A percentile compares a stretch with the other conserved stretches of the same genome.
These are phyloP conservation scores for Golubevia pallescens DNA, from an alignment of 1,284 basidiomycete genomes.

Conservation along the genomic window DNA sequence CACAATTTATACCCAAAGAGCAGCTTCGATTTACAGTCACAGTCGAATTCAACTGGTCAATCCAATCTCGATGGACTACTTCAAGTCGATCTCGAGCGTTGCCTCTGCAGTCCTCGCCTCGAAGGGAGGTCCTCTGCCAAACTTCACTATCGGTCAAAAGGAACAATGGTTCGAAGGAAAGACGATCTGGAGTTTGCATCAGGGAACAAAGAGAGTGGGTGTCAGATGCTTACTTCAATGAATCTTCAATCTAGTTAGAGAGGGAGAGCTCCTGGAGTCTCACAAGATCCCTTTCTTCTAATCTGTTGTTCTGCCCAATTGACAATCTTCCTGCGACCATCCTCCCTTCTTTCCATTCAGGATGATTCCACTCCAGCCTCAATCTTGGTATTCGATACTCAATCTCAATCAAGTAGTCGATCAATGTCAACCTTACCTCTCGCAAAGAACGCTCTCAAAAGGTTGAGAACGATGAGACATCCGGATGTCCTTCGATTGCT, in stretches of 20 bases:
- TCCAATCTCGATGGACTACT: conserved; percentile 74
- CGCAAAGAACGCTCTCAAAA: conserved; percentile 88
- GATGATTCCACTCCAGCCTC: conserved; percentile 85
- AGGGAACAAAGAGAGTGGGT: conserved; percentile 82
- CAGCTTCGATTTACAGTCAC: too few species aligned
- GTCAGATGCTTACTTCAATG: background rate
- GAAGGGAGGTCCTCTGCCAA: conserved; percentile 85
- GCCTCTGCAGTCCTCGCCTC: conserved; percentile 84
- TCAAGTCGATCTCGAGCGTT: conserved; percentile 81
- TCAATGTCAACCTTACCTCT: conserved; percentile 72
- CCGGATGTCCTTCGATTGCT: conserved; percentile 95
- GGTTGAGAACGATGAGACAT: conserved; percentile 88
- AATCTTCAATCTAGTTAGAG: too few species aligned
- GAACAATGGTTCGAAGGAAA: conserved; percentile 73
- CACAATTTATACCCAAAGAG: too few species aligned
- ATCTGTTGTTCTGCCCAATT: too few species aligned
- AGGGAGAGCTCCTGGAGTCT: too few species aligned
- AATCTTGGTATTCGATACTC: conserved; percentile 84
- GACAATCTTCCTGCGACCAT: too few species aligned
- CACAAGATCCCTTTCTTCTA: too few species aligned
- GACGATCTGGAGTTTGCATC: conserved; percentile 83
- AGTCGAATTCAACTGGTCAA: background rate
- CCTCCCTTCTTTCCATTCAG: conserved; percentile 3
- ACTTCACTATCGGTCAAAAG: conserved; percentile 82
- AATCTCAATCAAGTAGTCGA: conserved; percentile 67